Evolutionary conservation across 129 eudicot species (phyloP), one percentile per base, ranked within the genome.

Genomic region (Gnaphalium uliginosum): DNA sequence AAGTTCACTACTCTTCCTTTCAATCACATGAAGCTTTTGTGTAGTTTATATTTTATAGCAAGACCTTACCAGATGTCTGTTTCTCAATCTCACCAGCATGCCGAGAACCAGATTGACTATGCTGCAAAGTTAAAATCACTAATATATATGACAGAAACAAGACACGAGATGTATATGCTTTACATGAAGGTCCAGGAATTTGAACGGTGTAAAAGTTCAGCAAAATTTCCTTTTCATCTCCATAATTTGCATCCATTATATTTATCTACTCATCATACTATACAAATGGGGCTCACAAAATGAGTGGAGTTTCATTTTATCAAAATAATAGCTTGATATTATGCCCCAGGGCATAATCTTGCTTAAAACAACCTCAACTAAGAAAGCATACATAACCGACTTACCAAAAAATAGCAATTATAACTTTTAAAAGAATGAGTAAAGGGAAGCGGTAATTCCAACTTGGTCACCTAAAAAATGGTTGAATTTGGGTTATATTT

Each of bases 31-130:
- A 15, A 8, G 69, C 30, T 21, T 68, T 68, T 51, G 24, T 57
- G 30, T 56, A 9, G 62, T 69, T 19, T 39, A 62, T 69, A 33
- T 60, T 27, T 9, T 21, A 25, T 61, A 21, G 48, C 48, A 69
- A 71, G 37, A 58, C 4, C 73, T 76, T 89, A 91, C 97, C 97
- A 71, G 93, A 32, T 58, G 85, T 58, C 39, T 86, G 23, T 84
- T 86, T 89, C 79, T 89, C 98, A 35, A 69, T 85, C 76, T 95
- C 97, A 8, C 84, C 85, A 68, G 59, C 88, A 64, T 87, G 83
- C 51, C 92, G 96, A 69, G 81, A 86, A 74, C 82, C 91, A 85
- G 89, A 71, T 69, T 67, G 63, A 57, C 66, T 79, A 77, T 58
- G 75, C 68, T 81, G 53, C 41, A 76, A 61, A 27, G 24, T 58